Evolutionary conservation across 2,329 filamentous ascomycete genomes (phyloP).

Genomic region (Fusarium lateritium): DNA sequence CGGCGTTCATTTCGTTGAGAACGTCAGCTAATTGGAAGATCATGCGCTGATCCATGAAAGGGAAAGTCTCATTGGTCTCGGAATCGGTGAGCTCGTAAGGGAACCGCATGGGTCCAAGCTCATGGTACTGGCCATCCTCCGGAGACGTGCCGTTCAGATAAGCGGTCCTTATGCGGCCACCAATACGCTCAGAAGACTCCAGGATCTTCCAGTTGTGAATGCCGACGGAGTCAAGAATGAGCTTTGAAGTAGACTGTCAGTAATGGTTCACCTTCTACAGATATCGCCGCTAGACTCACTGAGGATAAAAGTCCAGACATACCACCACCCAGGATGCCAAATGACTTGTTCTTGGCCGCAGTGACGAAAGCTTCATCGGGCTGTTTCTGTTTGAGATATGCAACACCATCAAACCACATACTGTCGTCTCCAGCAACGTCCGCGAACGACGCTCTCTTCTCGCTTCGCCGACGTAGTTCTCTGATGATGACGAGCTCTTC

Average conservation of each 20-base stretch:
- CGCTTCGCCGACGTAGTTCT: neutral
- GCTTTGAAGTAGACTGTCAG: neutral
- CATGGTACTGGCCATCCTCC: conserved; percentile 51
- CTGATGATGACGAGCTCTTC: conserved; percentile 3
- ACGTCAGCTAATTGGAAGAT: conserved; percentile 74
- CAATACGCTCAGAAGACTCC: conserved; percentile 58
- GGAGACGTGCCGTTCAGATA: conserved; percentile 57
- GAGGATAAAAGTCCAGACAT: conserved; percentile 50
- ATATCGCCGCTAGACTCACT: neutral
- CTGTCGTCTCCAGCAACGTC: neutral
- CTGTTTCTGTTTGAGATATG: conserved; percentile 47
- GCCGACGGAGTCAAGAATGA: conserved; percentile 60
- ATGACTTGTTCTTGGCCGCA: conserved; percentile 42
- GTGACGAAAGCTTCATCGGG: conserved; percentile 43
- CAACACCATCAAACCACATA: conserved; percentile 48
- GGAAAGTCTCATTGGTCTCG: conserved; percentile 67
- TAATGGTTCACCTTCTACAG: no score
- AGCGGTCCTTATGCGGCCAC: conserved; percentile 60
- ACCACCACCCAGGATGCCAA: conserved; percentile 56
- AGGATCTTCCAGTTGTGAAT: conserved; percentile 62
- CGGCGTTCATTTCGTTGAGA: conserved; percentile 71
- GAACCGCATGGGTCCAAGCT: conserved; percentile 77
- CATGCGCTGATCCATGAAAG: conserved; percentile 75
- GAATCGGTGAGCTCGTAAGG: conserved; percentile 67
- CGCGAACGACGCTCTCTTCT: conserved; percentile 14